phyloP scores from a whole-genome alignment of 345 rosid genomes.

The Arabis hirsuta region DNA sequence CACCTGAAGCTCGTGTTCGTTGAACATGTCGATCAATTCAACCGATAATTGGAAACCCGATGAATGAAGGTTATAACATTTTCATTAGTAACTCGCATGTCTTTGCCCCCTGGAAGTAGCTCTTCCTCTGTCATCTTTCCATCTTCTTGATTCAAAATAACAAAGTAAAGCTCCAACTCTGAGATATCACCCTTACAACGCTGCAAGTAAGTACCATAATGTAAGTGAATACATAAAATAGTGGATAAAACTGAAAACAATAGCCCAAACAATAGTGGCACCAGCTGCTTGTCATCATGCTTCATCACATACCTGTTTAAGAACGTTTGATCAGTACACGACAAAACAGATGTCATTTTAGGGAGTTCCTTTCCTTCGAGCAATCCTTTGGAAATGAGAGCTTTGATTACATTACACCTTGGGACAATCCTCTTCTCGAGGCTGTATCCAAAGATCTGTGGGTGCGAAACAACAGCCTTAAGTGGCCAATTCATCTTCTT shows the following conservation, averaged over 20 bases:
- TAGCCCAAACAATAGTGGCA: slow-evolving; percentile 8
- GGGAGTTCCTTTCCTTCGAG: slow-evolving; percentile 5
- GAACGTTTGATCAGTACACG: background rate
- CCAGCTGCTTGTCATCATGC: slow-evolving; percentile 11
- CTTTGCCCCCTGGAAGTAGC: slow-evolving; percentile 86
- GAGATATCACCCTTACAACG: slow-evolving; percentile 83
- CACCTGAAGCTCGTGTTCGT: slow-evolving; percentile 99
- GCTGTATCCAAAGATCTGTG: slow-evolving; percentile 31
- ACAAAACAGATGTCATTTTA: background rate
- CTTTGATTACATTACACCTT: slow-evolving; percentile 37
- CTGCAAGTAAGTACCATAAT: slow-evolving; percentile 55
- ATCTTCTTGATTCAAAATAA: slow-evolving; percentile 90
- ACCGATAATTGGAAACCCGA: slow-evolving; percentile 95
- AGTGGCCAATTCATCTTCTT: slow-evolving; percentile 46
- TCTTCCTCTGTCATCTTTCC: slow-evolving; percentile 97
- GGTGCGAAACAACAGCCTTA: slow-evolving; percentile 8
- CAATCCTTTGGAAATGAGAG: slow-evolving; percentile 39
- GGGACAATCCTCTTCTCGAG: slow-evolving; percentile 47
- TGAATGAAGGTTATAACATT: slow-evolving; percentile 89
- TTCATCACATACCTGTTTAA: background rate
- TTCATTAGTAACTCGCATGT: slow-evolving; percentile 81
- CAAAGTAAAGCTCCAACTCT: slow-evolving; percentile 87
- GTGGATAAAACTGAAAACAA: slow-evolving; percentile 1
- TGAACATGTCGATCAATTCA: slow-evolving; percentile 98
- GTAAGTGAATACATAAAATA: background rate